Evolutionary conservation across 148 eudicot species (phyloP).

Genomic region (Dianthus caryophyllus): DNA sequence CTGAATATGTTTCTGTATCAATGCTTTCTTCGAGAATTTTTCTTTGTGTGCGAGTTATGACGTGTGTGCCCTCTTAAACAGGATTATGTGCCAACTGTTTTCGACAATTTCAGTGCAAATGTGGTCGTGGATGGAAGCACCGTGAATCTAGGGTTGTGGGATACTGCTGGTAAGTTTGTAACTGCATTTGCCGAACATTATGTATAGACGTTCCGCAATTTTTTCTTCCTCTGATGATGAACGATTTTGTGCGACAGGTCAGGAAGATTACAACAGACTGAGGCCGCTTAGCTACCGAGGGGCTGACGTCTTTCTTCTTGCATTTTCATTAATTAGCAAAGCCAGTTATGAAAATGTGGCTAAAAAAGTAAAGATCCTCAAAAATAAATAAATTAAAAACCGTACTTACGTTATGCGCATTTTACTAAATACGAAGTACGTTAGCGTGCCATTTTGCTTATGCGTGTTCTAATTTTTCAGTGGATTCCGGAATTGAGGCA

Average conservation of each 20-base stretch:
- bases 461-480: slow-evolving; percentile 22
- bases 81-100: slow-evolving; percentile 54
- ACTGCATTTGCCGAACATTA: not conserved
- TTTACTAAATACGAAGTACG: not conserved
- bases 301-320: slow-evolving; percentile 50
- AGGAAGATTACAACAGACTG: slow-evolving; percentile 51
- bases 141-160: slow-evolving; percentile 50
- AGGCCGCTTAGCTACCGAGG: slow-evolving; percentile 50
- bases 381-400: not conserved
- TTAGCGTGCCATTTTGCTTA: not conserved
- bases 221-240: slow-evolving; percentile 13
- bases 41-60: not conserved
- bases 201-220: not conserved
- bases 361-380: slow-evolving; percentile 33
- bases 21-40: not conserved
- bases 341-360: slow-evolving; percentile 51
- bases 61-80: slow-evolving; percentile 17
- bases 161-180: slow-evolving; percentile 41
- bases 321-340: slow-evolving; percentile 49
- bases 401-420: not conserved
- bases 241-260: slow-evolving; percentile 26
- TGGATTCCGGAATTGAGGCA: slow-evolving; percentile 79
- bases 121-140: slow-evolving; percentile 51
- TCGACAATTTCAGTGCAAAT: slow-evolving; percentile 51
- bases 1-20: not conserved